Evolutionary conservation across 306 rosid genomes (phyloP), one percentile per base, ranked within the genome.

Genomic region (Glycine soja): DNA sequence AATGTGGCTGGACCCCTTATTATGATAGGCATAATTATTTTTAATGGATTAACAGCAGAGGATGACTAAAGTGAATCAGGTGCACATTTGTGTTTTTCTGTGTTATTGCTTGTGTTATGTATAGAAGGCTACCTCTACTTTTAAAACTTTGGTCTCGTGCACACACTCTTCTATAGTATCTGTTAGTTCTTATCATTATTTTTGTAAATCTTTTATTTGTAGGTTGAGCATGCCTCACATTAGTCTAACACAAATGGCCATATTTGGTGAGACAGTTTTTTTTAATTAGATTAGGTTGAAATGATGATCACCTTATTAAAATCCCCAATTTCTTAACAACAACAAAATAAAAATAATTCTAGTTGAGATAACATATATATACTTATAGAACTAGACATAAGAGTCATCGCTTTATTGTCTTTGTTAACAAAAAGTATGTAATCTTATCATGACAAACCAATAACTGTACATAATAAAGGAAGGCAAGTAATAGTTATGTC

Each of bases 161-260:
- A 53, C 59, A 42, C 43, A 57, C 50, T 72, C 38, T 36, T 80
- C 40, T 62, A 61, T 15, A 9, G 16, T 62, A 72, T 50, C 38
- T 80, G 38, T 62, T 34, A 40, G 18, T 24, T 52, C 80, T 57
- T 52, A 73, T 42, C 8, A 36, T 10, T n/a, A 54, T 54, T 59
- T 71, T 56, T n/a, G 2, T 40, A 75, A 38, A 45, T 24, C 30
- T 24, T 43, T 63, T 14, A 61, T 43, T 54, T 79, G 78, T 68
- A 92, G 97, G 97, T 96, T 82, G 99, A 96, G 90, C 94, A 96
- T 86, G 98, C 97, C 94, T 96, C 81, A 94, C 97, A 46, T 83
- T 93, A 80, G 90, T 97, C 75, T 93, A 86, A 58, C 90, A 85
- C 51, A 88, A 91, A 76, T 90, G 93, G 43, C 87, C 93, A 36